Evolutionary conservation across 179 eudicot genomes (phyloP).

Genomic region (Carnegiea gigantea): DNA sequence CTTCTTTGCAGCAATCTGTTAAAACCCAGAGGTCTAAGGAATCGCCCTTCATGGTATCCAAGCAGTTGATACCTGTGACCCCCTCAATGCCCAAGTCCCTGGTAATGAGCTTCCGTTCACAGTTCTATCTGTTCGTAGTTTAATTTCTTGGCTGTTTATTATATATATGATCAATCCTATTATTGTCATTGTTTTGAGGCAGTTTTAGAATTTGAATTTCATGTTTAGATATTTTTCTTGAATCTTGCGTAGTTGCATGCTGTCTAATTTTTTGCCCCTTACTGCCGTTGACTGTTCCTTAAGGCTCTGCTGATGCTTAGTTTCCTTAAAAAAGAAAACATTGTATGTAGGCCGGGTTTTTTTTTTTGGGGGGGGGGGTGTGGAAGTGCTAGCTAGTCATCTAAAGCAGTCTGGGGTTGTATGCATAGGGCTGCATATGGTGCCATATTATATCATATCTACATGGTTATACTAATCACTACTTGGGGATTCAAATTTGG

Average conservation of each 20-base stretch:
- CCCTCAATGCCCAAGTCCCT: slow-evolving; percentile 53
- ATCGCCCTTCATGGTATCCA: slow-evolving; percentile 21
- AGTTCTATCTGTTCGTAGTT: background rate
- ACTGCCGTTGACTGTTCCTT: background rate
- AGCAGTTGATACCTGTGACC: slow-evolving; percentile 78
- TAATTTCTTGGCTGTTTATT: background rate
- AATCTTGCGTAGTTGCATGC: background rate
- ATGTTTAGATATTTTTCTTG: background rate
- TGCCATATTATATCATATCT: too few species aligned
- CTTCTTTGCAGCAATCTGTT: slow-evolving; percentile 31
- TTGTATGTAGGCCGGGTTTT: too few species aligned
- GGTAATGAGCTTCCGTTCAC: slow-evolving; percentile 38
- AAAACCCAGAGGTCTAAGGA: background rate
- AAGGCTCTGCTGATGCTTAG: background rate
- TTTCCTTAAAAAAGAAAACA: too few species aligned
- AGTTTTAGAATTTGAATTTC: background rate
- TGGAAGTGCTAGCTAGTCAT: too few species aligned
- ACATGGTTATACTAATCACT: too few species aligned
- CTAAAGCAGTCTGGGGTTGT: too few species aligned
- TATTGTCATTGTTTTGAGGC: background rate
- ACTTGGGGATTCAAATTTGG: too few species aligned
- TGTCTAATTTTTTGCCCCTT: background rate
- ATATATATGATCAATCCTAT: background rate
- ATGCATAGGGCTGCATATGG: too few species aligned
- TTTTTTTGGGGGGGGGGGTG: too few species aligned